Evolutionary conservation across 352 stramenopile species (phyloP), one percentile per base, ranked within the genome.

Genomic region (Pseudoperonospora humuli): DNA sequence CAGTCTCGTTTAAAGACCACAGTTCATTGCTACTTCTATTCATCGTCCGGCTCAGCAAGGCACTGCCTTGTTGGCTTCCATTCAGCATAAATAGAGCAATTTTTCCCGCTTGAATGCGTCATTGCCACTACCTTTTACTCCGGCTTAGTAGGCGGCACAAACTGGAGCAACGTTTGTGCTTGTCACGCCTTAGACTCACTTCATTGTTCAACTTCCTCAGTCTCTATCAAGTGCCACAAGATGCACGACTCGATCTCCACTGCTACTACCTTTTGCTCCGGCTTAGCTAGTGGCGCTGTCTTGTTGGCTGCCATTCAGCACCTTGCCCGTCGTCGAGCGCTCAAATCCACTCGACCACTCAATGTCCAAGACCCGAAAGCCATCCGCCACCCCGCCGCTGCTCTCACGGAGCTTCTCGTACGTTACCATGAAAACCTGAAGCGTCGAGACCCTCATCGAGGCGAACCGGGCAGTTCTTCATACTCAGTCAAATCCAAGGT

Each of bases 391-490:
- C 55, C 63, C 2, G 27, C n/a, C 5, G 66, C 69, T 10, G 66
- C 52, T 1, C 50, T 84, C 11, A 71, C 71, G 11, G 68, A 83
- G 24, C 52, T 85, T 34, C 63, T 88, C 39, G 59, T 78, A 34
- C 56, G 66, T 36, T 88, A 88, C 60, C 68, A 75, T 38, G 54
- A 72, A 32, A 68, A 75, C 29, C 44, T 88, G 9, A 55, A 79
- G 28, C 55, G 62, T 36, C 35, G 46, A 5, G 61, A 75, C 38
- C 19, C 39, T 20, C 25, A 52, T 11, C 60, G 60, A 24, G 64
- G 67, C 34, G 50, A 70, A 13, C 38, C 53, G 0, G 50, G 64
- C 19, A 69, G 42, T 19, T 35, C 34, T 1, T 59, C 39, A 43
- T 74, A 84, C 54, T 45, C 70, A 0, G 47, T 86, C 10, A 60